Conservation (phyloP, 768 basidiomycete species). For the Boletus vinaceobasis region DNA sequence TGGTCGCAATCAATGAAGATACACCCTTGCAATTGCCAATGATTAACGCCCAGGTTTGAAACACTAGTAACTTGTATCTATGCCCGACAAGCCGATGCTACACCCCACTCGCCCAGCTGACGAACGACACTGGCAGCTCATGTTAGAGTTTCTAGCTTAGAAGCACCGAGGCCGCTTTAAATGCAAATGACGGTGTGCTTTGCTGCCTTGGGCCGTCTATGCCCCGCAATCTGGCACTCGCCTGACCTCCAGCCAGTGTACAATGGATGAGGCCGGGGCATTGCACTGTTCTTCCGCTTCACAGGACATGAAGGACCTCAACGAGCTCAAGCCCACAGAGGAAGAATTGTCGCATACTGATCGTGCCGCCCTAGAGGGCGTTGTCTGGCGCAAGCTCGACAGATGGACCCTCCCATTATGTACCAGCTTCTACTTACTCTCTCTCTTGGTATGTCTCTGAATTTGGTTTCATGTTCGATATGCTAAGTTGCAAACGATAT, state of each 20-base stretch:
- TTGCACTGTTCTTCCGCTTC: neutral
- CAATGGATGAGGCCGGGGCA: neutral
- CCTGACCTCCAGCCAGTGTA: neutral
- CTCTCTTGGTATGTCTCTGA: slow-evolving; percentile 43
- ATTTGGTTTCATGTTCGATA: neutral
- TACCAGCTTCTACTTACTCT: slow-evolving; percentile 46
- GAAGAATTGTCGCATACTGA: slow-evolving; percentile 9
- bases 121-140: too few relatives aligned
- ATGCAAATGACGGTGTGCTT: too few relatives aligned
- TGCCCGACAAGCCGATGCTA: too few relatives aligned
- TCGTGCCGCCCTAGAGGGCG: slow-evolving; percentile 28
- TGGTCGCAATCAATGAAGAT: too few relatives aligned
- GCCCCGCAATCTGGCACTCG: neutral
- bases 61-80: too few relatives aligned
- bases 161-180: too few relatives aligned
- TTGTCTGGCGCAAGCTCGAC: slow-evolving; percentile 51
- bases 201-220: too few relatives aligned
- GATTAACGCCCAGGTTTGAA: too few relatives aligned
- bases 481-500: neutral
- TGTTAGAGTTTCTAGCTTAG: too few relatives aligned
- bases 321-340: neutral
- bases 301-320: neutral
- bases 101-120: too few relatives aligned
- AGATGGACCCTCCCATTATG: slow-evolving; percentile 46
- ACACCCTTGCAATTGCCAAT: too few relatives aligned